Evolutionary conservation across 306 rosid genomes (phyloP).

Genomic region (Geum urbanum): DNA sequence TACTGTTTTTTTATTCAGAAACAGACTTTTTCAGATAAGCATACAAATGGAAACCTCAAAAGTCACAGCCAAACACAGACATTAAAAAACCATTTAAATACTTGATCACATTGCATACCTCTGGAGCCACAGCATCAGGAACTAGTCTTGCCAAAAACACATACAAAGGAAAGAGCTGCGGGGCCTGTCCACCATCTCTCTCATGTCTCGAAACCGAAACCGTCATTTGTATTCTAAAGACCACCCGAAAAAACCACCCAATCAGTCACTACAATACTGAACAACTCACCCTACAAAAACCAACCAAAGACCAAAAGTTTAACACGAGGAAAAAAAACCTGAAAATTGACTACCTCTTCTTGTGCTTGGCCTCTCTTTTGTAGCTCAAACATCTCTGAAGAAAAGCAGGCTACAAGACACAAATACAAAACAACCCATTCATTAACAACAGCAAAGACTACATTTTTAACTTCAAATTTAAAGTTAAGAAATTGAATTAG

Average conservation of each 20-base stretch:
- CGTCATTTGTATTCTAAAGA: conserved; percentile 63
- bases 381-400: conserved; percentile 74
- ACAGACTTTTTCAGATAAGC: conserved; percentile 15
- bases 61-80: background rate
- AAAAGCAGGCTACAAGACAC: conserved; percentile 50
- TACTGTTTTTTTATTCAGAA: conserved; percentile 33
- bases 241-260: conserved; percentile 20
- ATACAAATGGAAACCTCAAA: background rate
- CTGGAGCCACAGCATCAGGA: conserved; percentile 38
- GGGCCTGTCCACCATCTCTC: conserved; percentile 32
- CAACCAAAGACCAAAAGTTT: background rate
- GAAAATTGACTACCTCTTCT: conserved; percentile 48
- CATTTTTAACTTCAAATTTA: too few relatives aligned
- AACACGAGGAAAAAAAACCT: background rate
- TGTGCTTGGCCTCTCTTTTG: conserved; percentile 57
- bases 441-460: conserved; percentile 14
- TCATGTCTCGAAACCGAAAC: conserved; percentile 41
- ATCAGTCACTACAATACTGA: conserved; percentile 17
- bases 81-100: background rate
- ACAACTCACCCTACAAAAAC: background rate
- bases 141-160: conserved; percentile 59
- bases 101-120: conserved; percentile 37
- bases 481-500: too few relatives aligned
- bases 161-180: conserved; percentile 54
- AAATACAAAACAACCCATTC: conserved; percentile 16